Conservation (phyloP, 306 rosid species). For the Sindora glabra region DNA sequence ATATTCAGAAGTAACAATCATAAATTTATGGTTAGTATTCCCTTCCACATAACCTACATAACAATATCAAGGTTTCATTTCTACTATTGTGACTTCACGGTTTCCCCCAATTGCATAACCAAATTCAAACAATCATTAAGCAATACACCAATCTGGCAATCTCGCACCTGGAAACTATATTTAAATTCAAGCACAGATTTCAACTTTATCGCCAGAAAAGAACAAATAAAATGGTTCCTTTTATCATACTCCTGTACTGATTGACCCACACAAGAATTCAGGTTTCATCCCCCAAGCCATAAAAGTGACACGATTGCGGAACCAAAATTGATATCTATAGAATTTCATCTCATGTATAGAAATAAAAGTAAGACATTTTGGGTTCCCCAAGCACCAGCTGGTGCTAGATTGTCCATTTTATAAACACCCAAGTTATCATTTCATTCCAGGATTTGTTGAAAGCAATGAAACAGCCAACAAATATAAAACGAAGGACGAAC, state of each 20-base stretch:
- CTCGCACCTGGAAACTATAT: too few species aligned
- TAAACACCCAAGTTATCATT: neutral
- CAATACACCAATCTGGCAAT: too few species aligned
- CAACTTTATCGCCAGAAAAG: neutral
- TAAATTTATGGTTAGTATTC: neutral
- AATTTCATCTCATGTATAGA: neutral
- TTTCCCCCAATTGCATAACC: slow-evolving; percentile 5
- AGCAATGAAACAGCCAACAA: neutral
- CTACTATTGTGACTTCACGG: neutral
- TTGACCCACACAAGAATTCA: neutral
- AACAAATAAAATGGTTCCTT: neutral
- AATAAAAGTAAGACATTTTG: neutral
- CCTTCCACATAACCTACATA: neutral
- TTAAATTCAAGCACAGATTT: neutral
- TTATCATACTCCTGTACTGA: neutral
- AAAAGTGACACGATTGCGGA: slow-evolving; percentile 12
- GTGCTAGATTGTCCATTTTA: neutral
- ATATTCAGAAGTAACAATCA: neutral
- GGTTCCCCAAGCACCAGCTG: neutral
- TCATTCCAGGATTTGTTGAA: neutral
- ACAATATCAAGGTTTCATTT: neutral
- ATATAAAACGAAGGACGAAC: neutral
- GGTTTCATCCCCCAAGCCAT: neutral
- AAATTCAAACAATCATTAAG: neutral
- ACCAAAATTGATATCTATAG: slow-evolving; percentile 10